These are phyloP conservation scores for Prunus davidiana DNA, from an alignment of 306 rosid species.

Conservation along the genomic window DNA sequence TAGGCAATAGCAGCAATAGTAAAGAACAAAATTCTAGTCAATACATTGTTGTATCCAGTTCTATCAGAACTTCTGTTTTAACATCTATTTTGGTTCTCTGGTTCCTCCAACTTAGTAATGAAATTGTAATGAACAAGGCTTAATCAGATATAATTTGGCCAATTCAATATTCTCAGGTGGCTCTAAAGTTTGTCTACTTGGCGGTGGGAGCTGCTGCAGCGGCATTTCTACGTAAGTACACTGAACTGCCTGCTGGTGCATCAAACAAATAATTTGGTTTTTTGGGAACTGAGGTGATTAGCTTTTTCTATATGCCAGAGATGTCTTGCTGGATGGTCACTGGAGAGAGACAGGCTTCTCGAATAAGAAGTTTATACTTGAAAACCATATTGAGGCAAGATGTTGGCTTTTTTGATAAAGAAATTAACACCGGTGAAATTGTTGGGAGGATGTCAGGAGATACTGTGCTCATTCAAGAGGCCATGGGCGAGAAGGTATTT, in stretches of 20 bases:
- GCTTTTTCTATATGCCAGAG: conserved; percentile 47
- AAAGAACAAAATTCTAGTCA: neutral
- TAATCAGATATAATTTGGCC: neutral
- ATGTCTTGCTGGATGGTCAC: conserved; percentile 85
- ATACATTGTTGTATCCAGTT: too few species aligned
- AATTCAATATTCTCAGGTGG: conserved; percentile 38
- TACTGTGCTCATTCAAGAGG: conserved; percentile 83
- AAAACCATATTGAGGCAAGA: conserved; percentile 82
- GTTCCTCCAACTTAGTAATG: neutral
- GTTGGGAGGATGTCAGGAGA: conserved; percentile 84
- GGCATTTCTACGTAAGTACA: conserved; percentile 61
- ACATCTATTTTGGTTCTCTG: neutral
- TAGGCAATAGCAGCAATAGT: neutral
- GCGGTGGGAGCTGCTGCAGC: conserved; percentile 60
- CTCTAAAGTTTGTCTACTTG: conserved; percentile 61
- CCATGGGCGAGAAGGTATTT: conserved; percentile 81
- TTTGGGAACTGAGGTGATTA: neutral
- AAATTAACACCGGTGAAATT: conserved; percentile 65
- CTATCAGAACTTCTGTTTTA: neutral
- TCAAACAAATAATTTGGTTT: conserved; percentile 4
- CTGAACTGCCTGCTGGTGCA: neutral
- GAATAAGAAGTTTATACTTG: conserved; percentile 70
- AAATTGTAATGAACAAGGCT: neutral
- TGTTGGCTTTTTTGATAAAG: conserved; percentile 65
- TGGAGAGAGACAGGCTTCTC: conserved; percentile 80